Evolutionary conservation across 208 protist species (phyloP).

Genomic region (Wallacemonas sp.): DNA sequence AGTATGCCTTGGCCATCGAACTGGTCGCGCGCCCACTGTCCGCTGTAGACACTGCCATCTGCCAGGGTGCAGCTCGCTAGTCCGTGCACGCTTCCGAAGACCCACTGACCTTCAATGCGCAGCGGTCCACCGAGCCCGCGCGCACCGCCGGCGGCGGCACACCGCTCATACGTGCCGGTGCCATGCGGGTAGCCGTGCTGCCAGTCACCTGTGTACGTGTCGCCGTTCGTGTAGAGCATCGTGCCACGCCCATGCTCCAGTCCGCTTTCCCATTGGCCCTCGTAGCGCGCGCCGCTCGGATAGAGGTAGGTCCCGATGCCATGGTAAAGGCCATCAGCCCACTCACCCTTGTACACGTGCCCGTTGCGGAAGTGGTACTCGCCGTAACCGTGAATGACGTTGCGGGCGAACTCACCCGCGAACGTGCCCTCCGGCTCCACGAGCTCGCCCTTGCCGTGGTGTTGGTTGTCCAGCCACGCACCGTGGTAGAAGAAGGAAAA

Average conservation of each 20-base stretch:
- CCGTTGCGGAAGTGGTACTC: constrained; percentile 87
- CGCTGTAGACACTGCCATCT: constrained; percentile 72
- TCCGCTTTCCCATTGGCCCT: constrained; percentile 71
- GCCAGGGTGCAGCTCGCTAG: constrained; percentile 56
- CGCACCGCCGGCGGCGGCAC: not conserved
- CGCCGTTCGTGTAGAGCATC: constrained; percentile 77
- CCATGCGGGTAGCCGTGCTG: constrained; percentile 67
- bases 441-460: constrained; percentile 80
- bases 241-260: constrained; percentile 72
- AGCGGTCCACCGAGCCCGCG: constrained; percentile 10
- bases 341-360: constrained; percentile 91
- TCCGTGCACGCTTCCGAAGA: constrained; percentile 59
- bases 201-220: constrained; percentile 79
- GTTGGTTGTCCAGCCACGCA: constrained; percentile 76
- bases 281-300: constrained; percentile 70
- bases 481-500: constrained; percentile 78
- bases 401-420: constrained; percentile 76
- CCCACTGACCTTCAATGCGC: constrained; percentile 79
- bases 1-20: constrained; percentile 71
- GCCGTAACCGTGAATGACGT: constrained; percentile 77
- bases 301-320: constrained; percentile 73
- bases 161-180: constrained; percentile 46
- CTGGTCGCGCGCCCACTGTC: constrained; percentile 56
- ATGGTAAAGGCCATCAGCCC: constrained; percentile 66
- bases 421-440: constrained; percentile 81